These are phyloP conservation scores for Sclerotinia borealis DNA, from an alignment of 2,329 filamentous ascomycete species.

Conservation along the genomic window DNA sequence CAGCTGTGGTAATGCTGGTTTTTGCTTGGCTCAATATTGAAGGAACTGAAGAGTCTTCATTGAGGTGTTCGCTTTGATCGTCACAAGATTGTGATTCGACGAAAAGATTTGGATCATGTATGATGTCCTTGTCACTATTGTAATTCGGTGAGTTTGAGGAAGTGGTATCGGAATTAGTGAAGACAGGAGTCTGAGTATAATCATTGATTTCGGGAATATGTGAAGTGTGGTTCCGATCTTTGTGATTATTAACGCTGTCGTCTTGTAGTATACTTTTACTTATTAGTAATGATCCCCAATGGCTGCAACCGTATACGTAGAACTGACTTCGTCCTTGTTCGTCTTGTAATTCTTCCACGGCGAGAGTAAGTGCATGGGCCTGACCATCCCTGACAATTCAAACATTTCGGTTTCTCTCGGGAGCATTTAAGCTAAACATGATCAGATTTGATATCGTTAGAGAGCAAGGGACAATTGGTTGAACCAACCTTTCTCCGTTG, in stretches of 20 bases:
- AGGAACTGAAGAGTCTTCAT: neutral
- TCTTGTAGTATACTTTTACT: neutral
- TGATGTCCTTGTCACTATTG: neutral
- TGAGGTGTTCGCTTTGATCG: neutral
- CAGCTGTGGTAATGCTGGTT: conserved; percentile 6
- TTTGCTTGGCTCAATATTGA: conserved; percentile 11
- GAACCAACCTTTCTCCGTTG: neutral
- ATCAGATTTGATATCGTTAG: neutral
- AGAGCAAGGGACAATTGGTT: neutral
- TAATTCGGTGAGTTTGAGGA: neutral
- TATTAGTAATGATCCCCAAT: neutral
- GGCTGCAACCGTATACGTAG: neutral
- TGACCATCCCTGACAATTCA: conserved; percentile 10
- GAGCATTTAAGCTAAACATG: conserved; percentile 10
- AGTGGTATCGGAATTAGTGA: neutral
- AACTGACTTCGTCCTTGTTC: conserved; percentile 11
- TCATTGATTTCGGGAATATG: neutral
- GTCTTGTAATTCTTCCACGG: conserved; percentile 12
- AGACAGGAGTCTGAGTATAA: neutral
- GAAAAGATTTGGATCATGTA: neutral
- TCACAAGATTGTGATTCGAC: neutral
- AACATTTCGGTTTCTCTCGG: conserved; percentile 15
- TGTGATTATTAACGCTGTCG: neutral
- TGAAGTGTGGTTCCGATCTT: neutral
- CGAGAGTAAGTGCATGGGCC: conserved; percentile 17